Evolutionary conservation across 139 green algal genomes (phyloP).

Genomic region (Coelastrella sp.): DNA sequence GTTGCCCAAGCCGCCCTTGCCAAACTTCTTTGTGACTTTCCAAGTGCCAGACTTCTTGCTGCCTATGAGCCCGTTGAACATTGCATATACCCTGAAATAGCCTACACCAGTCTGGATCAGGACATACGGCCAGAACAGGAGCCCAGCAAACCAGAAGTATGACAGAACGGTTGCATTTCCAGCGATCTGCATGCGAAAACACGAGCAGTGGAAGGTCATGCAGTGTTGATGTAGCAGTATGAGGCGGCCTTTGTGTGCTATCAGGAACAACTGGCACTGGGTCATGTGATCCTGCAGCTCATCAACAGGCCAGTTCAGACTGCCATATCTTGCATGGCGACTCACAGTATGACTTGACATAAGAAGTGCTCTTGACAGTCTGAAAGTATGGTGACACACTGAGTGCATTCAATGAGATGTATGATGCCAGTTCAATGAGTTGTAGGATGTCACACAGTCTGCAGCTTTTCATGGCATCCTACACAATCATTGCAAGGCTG

Average conservation of each 20-base stretch:
- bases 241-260: background rate
- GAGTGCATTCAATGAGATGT: too few relatives aligned
- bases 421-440: too few relatives aligned
- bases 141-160: constrained; percentile 45
- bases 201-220: background rate
- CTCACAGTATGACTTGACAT: too few relatives aligned
- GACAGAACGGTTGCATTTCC: constrained; percentile 23
- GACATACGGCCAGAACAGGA: constrained; percentile 48
- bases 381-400: too few relatives aligned
- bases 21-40: constrained; percentile 52
- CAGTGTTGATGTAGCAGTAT: background rate
- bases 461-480: background rate
- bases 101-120: constrained; percentile 44
- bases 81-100: constrained; percentile 48
- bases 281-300: too few relatives aligned
- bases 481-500: background rate
- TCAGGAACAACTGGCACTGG: too few relatives aligned
- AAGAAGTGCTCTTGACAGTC: too few relatives aligned
- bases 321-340: background rate
- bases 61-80: constrained; percentile 37
- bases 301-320: background rate
- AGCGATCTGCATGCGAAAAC: constrained; percentile 6
- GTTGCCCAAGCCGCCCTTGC: background rate
- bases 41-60: constrained; percentile 26
- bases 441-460: background rate